Evolutionary conservation across 805 yeast species (phyloP).

Genomic region (Saccharomyces jurei): DNA sequence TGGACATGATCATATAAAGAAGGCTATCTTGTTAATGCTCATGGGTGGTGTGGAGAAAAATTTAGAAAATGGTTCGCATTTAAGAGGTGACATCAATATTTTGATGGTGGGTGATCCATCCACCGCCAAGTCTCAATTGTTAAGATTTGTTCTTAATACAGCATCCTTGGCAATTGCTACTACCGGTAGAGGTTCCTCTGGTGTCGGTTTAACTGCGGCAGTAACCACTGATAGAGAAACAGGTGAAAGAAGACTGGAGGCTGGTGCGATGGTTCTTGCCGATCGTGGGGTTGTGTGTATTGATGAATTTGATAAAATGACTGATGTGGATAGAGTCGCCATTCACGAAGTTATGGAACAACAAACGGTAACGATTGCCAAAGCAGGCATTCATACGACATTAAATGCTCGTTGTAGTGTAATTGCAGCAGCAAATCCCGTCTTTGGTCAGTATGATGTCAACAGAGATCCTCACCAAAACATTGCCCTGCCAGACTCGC

Average conservation of each 20-base stretch:
- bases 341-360: slow-evolving; percentile 99
- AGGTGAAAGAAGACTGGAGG: slow-evolving; percentile 92
- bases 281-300: slow-evolving; percentile 97
- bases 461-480: slow-evolving; percentile 94
- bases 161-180: slow-evolving; percentile 95
- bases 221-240: slow-evolving; percentile 95
- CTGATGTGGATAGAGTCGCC: slow-evolving; percentile 92
- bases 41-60: slow-evolving; percentile 93
- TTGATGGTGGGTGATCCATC: slow-evolving; percentile 98
- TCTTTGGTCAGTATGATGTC: slow-evolving; percentile 91
- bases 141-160: slow-evolving; percentile 88
- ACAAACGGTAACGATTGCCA: slow-evolving; percentile 95
- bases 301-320: slow-evolving; percentile 98
- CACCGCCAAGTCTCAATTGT: slow-evolving; percentile 93
- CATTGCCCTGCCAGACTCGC: slow-evolving; percentile 93
- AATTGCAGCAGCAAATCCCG: slow-evolving; percentile 96
- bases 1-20: slow-evolving; percentile 85
- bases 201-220: slow-evolving; percentile 98
- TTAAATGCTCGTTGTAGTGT: slow-evolving; percentile 95
- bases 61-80: slow-evolving; percentile 88
- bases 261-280: slow-evolving; percentile 98
- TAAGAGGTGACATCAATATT: slow-evolving; percentile 94
- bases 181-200: slow-evolving; percentile 98
- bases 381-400: slow-evolving; percentile 96
- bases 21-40: slow-evolving; percentile 83